A percentile compares a stretch with the other conserved stretches of the same genome.
phyloP scores from a whole-genome alignment of 2,329 filamentous ascomycete species.

The Thelonectria discophora region DNA sequence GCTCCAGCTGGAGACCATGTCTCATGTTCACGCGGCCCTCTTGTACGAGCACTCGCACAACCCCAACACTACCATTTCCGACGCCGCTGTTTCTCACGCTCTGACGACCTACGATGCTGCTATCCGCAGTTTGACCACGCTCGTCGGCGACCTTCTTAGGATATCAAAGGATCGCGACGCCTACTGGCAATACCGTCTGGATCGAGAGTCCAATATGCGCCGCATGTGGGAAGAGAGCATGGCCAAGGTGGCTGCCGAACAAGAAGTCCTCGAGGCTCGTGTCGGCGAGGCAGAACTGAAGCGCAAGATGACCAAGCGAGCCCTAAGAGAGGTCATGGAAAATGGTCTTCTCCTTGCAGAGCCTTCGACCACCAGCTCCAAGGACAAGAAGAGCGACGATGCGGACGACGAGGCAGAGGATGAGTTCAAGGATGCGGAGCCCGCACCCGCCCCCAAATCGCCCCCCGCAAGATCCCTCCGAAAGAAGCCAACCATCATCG shows the following conservation, averaged over 20 bases:
- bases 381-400: slow-evolving; percentile 20
- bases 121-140: slow-evolving; percentile 83
- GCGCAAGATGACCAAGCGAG: slow-evolving; percentile 87
- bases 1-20: slow-evolving; percentile 89
- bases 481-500: slow-evolving; percentile 72
- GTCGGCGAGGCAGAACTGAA: slow-evolving; percentile 92
- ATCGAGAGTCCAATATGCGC: slow-evolving; percentile 89
- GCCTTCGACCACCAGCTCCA: slow-evolving; percentile 41
- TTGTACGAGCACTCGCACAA: slow-evolving; percentile 73
- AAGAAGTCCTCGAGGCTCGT: slow-evolving; percentile 87
- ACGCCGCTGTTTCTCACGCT: slow-evolving; percentile 79
- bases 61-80: slow-evolving; percentile 76
- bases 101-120: slow-evolving; percentile 88
- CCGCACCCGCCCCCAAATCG: slow-evolving; percentile 43
- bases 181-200: slow-evolving; percentile 95
- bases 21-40: slow-evolving; percentile 84
- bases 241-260: slow-evolving; percentile 94
- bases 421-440: slow-evolving; percentile 36
- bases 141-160: slow-evolving; percentile 86
- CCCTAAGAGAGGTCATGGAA: slow-evolving; percentile 85
- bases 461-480: slow-evolving; percentile 52
- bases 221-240: slow-evolving; percentile 99
- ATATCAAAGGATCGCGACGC: slow-evolving; percentile 94
- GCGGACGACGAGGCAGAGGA: slow-evolving; percentile 30
- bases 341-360: slow-evolving; percentile 50